Conservation (phyloP, 2,329 filamentous ascomycete genomes). For the Blastomyces emzantsi region DNA sequence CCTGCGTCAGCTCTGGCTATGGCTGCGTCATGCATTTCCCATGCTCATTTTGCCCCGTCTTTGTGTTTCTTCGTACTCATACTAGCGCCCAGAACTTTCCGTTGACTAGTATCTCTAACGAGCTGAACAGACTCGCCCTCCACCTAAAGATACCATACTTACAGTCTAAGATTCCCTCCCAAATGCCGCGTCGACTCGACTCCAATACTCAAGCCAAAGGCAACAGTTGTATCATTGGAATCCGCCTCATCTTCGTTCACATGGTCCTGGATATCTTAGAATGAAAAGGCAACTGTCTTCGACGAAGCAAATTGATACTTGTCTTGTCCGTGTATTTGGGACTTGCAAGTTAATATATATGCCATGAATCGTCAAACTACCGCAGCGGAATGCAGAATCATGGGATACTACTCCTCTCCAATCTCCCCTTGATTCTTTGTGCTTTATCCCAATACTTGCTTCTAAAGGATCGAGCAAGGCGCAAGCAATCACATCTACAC, state of each 20-base stretch:
- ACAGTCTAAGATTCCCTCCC: background rate
- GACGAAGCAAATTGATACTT: background rate
- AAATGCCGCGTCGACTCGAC: background rate
- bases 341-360: conserved; percentile 27
- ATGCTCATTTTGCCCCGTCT: conserved; percentile 21
- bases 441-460: conserved; percentile 20
- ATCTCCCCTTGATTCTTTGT: conserved; percentile 22
- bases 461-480: conserved; percentile 45
- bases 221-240: conserved; percentile 27
- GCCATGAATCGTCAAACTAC: conserved; percentile 23
- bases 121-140: no score
- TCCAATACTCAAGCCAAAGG: conserved; percentile 24
- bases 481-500: conserved; percentile 45
- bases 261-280: conserved; percentile 20
- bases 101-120: no score
- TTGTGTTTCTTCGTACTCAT: no score
- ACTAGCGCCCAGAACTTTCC: no score
- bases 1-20: no score
- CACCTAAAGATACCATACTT: conserved; percentile 20
- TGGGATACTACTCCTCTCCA: conserved; percentile 30
- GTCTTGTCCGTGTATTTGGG: conserved; percentile 26
- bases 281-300: conserved; percentile 8
- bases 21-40: conserved; percentile 13
- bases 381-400: conserved; percentile 27
- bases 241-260: conserved; percentile 26